Base-by-base conservation (phyloP, 495 filamentous ascomycete species). In the Penicillium manginii region DNA sequence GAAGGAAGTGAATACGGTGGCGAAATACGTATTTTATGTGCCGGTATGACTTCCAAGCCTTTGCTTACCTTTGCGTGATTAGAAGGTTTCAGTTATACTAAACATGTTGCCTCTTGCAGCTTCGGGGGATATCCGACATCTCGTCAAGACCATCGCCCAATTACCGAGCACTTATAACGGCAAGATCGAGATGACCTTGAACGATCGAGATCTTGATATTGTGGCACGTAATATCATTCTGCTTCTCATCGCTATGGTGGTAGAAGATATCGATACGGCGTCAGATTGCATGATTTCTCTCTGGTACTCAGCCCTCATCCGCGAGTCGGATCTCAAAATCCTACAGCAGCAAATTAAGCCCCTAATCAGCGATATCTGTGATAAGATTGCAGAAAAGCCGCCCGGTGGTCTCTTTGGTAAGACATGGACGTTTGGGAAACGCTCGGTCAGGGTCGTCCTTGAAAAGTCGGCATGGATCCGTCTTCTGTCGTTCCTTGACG, bases 121-220 rank as follows among this genome's bases (percentile, higher is more conserved):
- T 2, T 81, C 78, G 2, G 79, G 79, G 42, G 78, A 84, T 54
- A 49, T 78, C 12, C 64, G 79, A 17, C 78, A 81, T 60, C 53
- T 78, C 10, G 54, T 81, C 46, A 70, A 70, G 57, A 76, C 80
- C 0, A 52, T 83, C 21, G 50, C 55, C 11, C 21, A 58, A 0
- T 58, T 83, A 17, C 75, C 75, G 0, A 52, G n/a, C 2, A 54
- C 17, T 2, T 78, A 73, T 50, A 58, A 26, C 6, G 37, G 60
- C 0, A 17, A 54, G 0, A 52, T 75, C 45, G 35, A 62, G 2
- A 58, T 77, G 0, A 61, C 65, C 0, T 37, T 83, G 3, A 83
- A 82, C 53, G 80, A 84, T 51, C 2, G 19, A n/a, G 74, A 81
- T 18, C 47, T 75, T 29, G 64, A 72, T 22, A 55, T 83, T 17